phyloP scores from a whole-genome alignment of 1,139 yeast species.

The Zygosaccharomyces pseudobailii region DNA sequence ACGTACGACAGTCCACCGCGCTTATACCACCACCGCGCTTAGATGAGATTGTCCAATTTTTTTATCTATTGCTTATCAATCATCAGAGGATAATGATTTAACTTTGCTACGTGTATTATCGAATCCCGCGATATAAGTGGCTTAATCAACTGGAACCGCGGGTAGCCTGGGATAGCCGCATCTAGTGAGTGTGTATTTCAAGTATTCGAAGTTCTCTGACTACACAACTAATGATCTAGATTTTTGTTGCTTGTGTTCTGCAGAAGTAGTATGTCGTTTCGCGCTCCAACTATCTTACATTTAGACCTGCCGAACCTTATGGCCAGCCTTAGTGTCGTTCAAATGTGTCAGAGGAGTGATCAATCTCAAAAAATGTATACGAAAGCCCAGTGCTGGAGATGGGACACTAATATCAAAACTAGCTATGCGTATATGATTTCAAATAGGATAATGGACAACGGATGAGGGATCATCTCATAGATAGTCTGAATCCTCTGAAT shows the following conservation, averaged over 20 bases:
- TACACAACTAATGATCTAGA: neutral
- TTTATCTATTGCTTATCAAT: neutral
- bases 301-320: neutral
- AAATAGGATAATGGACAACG: neutral
- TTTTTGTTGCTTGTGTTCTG: neutral
- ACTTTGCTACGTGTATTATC: neutral
- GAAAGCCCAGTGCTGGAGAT: neutral
- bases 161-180: neutral
- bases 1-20: neutral
- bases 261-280: neutral
- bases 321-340: neutral
- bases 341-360: neutral
- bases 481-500: neutral
- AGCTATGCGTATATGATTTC: neutral
- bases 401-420: neutral
- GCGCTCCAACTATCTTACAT: neutral
- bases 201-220: neutral
- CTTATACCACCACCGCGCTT: too few relatives aligned
- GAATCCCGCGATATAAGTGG: neutral
- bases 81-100: neutral
- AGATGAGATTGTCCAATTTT: neutral
- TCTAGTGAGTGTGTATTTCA: too few relatives aligned
- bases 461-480: neutral
- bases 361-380: neutral
- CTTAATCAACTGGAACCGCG: neutral